Base-by-base conservation (phyloP, 2,329 filamentous ascomycete genomes). In the Beauveria scarabaeidicola region DNA sequence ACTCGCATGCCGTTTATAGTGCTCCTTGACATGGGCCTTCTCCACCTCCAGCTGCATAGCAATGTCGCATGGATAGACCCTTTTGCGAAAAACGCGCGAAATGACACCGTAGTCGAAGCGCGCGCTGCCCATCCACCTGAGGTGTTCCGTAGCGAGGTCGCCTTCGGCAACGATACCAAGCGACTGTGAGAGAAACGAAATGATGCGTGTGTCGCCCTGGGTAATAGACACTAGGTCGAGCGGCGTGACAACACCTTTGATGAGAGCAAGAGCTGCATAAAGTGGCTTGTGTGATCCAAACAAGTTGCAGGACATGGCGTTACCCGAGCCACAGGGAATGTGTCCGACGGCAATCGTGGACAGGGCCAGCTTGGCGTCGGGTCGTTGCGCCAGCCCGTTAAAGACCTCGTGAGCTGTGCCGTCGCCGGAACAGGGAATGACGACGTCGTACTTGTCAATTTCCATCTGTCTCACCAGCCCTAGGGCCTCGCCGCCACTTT, bases 391-490 rank as follows among this genome's bases (percentile, higher is more conserved):
- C 36, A 99, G 76, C 0, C 94, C 94, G 69, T 99, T 97, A 77
- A 97, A 96, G 9, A 96, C 88, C 73, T 99, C 94, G 70, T 96
- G 88, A 0, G 91, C 88, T 43, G 96, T 79, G 10, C 94, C 94
- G 67, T 99, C 94, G 5, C 94, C 94, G 0, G 93, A 97, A 69
- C 91, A 94, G 63, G 90, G 90, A 27, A 93, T 85, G 15, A 97
- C 82, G 9, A 91, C 87, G 74, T 99, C 94, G 72, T 86, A 96
- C 2, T 81, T 82, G 52, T 91, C 83, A 29, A 94, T 80, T 68
- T 97, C 89, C 52, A 96, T 74, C 46, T 85, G 80, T 69, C 89
- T 80, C 11, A 85, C 86, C 62, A 97, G 86, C 21, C 90, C 87
- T 1, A 87, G 79, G 1, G 90, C 94, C 73, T 97, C 89, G 4